Evolutionary conservation across 768 basidiomycete genomes (phyloP).

Genomic region (Tylopilus rubrobrunneus): DNA sequence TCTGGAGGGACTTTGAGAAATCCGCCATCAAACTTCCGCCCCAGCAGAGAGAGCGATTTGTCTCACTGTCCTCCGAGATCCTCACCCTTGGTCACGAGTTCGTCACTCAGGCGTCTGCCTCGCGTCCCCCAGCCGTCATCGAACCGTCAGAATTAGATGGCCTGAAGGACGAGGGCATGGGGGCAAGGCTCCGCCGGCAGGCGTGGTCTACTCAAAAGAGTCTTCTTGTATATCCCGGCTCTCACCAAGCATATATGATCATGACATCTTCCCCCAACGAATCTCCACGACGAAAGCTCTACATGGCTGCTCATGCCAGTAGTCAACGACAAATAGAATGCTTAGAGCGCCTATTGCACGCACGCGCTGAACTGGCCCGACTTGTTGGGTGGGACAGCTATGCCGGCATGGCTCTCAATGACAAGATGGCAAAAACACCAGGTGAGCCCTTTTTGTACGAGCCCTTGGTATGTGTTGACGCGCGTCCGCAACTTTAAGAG

Average conservation of each 20-base stretch:
- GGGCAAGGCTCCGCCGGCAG: conserved; percentile 66
- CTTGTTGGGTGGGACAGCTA: conserved; percentile 84
- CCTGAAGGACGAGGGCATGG: conserved; percentile 74
- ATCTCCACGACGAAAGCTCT: conserved; percentile 76
- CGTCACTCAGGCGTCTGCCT: conserved; percentile 58
- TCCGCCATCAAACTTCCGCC: conserved; percentile 90
- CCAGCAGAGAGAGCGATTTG: conserved; percentile 73
- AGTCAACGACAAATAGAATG: conserved; percentile 69
- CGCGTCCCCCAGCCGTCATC: conserved; percentile 65
- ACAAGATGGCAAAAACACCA: conserved; percentile 97
- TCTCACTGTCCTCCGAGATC: conserved; percentile 86
- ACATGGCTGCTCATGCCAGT: conserved; percentile 78
- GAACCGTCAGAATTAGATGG: conserved; percentile 67
- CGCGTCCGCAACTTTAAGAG: conserved; percentile 37
- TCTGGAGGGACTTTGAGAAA: conserved; percentile 96
- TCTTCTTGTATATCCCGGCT: conserved; percentile 79
- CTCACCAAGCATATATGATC: conserved; percentile 90
- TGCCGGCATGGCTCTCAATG: conserved; percentile 80
- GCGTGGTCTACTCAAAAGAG: conserved; percentile 74
- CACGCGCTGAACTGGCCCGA: conserved; percentile 77
- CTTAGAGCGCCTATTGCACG: conserved; percentile 70
- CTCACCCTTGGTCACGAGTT: conserved; percentile 85
- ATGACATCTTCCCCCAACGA: conserved; percentile 85
- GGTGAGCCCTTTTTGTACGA: conserved; percentile 41
- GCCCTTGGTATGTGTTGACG: conserved; percentile 1